Conservation (phyloP, 768 basidiomycete genomes). For the Amanita fuliginea region DNA sequence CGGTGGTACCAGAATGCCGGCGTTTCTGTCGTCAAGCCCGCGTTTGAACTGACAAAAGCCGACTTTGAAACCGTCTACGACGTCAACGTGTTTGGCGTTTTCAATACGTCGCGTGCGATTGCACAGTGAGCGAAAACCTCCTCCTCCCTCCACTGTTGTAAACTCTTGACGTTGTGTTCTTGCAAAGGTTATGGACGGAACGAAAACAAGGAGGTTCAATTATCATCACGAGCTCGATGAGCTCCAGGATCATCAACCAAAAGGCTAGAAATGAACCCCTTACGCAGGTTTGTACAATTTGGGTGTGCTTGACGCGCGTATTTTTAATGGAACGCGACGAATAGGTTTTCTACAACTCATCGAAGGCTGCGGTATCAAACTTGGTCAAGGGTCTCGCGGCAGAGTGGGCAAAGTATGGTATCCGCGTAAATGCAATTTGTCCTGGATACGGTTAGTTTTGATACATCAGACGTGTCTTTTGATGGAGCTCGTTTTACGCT, state of each 20-base stretch:
- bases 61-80: conserved; percentile 47
- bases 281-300: conserved; percentile 28
- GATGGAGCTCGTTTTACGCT: not conserved
- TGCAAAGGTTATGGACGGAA: conserved; percentile 33
- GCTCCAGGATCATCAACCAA: conserved; percentile 55
- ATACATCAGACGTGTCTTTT: not conserved
- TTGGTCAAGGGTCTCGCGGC: conserved; percentile 47
- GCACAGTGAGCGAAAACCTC: conserved; percentile 31
- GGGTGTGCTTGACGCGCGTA: not conserved
- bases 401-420: conserved; percentile 45
- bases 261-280: conserved; percentile 30
- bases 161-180: not conserved
- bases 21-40: conserved; percentile 51
- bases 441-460: conserved; percentile 41
- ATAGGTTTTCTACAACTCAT: conserved; percentile 51
- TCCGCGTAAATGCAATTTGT: conserved; percentile 50
- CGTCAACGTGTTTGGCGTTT: conserved; percentile 57
- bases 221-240: conserved; percentile 58
- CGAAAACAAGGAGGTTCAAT: conserved; percentile 35
- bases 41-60: conserved; percentile 39
- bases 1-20: conserved; percentile 39
- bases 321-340: conserved; percentile 12
- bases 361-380: conserved; percentile 39
- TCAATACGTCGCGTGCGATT: conserved; percentile 49
- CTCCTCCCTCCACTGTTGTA: not conserved